Percentiles rank a stretch among this genome's conserved stretches.
Evolutionary conservation across 345 rosid species (phyloP).

Genomic region (Ceriops decandra): DNA sequence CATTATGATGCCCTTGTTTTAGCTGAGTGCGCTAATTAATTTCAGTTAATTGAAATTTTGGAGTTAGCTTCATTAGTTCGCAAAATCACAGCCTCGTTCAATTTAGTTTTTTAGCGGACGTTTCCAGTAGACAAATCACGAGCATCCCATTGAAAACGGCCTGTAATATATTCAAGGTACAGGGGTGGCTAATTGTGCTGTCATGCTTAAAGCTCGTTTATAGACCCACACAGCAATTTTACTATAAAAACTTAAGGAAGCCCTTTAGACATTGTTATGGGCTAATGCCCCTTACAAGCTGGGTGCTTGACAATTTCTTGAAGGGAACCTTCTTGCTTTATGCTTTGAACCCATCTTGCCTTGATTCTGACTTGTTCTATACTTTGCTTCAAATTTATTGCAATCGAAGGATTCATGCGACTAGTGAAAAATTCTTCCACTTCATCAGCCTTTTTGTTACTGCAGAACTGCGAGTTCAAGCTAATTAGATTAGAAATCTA

Average conservation of each 20-base stretch:
- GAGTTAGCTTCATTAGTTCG: too few species aligned
- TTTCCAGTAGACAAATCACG: too few species aligned
- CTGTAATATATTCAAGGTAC: background rate
- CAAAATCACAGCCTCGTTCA: too few species aligned
- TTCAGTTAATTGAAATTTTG: too few species aligned
- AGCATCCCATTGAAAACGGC: background rate
- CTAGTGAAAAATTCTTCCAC: constrained; percentile 31
- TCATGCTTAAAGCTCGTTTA: too few species aligned
- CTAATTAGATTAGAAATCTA: background rate
- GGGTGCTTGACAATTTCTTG: constrained; percentile 26
- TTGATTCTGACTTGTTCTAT: constrained; percentile 41
- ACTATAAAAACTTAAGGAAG: too few species aligned
- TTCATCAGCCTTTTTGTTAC: constrained; percentile 44
- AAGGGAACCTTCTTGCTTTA: constrained; percentile 36
- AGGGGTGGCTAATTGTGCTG: background rate
- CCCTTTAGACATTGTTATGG: background rate
- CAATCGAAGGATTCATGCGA: constrained; percentile 18
- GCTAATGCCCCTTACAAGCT: constrained; percentile 11
- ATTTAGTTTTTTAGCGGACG: too few species aligned
- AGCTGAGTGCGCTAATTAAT: too few species aligned
- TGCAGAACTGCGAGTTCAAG: constrained; percentile 33
- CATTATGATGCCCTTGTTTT: too few species aligned
- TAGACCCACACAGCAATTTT: too few species aligned
- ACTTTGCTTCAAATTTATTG: constrained; percentile 41
- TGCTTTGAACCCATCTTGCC: constrained; percentile 42